Evolutionary conservation across 176 grass and related monocot genomes (phyloP).

Genomic region (Alopecurus myosuroides): DNA sequence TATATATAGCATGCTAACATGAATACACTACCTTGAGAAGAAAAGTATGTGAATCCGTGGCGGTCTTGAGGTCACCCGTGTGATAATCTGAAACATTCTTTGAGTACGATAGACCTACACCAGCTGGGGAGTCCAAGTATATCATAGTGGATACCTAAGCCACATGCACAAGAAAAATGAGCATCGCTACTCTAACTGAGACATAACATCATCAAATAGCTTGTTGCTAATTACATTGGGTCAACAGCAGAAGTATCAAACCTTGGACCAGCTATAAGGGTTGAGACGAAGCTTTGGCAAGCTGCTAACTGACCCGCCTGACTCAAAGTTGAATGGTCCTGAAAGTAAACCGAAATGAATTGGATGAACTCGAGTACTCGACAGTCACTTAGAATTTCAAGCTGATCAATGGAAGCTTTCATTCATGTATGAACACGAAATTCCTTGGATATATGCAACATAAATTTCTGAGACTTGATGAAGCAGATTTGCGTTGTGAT

Average conservation of each 20-base stretch:
- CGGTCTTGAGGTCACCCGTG: conserved; percentile 86
- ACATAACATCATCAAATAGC: conserved; percentile 7
- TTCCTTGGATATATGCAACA: not conserved
- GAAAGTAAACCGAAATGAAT: conserved; percentile 5
- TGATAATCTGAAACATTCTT: conserved; percentile 59
- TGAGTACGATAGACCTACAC: conserved; percentile 85
- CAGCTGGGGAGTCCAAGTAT: conserved; percentile 95
- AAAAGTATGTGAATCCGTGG: conserved; percentile 86
- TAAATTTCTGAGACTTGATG: no score
- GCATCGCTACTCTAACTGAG: not conserved
- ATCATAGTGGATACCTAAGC: conserved; percentile 85
- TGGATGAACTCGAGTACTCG: not conserved
- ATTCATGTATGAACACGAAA: not conserved
- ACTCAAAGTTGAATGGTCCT: conserved; percentile 91
- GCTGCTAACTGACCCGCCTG: conserved; percentile 25
- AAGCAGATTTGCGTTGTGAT: no score
- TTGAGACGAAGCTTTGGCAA: conserved; percentile 88
- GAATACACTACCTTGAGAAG: conserved; percentile 62
- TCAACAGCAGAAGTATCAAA: not conserved
- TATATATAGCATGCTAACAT: not conserved
- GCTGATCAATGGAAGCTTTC: not conserved
- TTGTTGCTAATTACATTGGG: not conserved
- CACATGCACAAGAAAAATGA: not conserved
- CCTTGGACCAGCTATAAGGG: conserved; percentile 92
- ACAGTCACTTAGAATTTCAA: not conserved